A percentile compares a stretch with the other conserved stretches of the same genome.
phyloP scores from a whole-genome alignment of 257 asterid genomes.

The Solanum sitiens region DNA sequence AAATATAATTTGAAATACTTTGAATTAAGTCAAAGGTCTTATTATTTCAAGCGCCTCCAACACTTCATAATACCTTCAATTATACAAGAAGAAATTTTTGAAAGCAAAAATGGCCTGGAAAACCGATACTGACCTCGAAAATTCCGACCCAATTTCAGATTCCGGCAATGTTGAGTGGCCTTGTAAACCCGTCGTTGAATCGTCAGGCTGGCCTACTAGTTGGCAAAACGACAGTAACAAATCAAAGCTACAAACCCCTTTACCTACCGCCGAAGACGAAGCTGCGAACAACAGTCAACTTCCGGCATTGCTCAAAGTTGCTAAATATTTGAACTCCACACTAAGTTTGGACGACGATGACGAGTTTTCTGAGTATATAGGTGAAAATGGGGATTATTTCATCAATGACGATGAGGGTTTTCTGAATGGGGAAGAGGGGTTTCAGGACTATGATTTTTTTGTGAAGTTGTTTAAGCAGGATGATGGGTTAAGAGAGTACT shows the following conservation, averaged over 20 bases:
- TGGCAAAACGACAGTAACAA: slow-evolving; percentile 17
- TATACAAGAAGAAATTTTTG: slow-evolving; percentile 20
- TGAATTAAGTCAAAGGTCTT: neutral
- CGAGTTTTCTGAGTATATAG: slow-evolving; percentile 17
- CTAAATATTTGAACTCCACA: slow-evolving; percentile 14
- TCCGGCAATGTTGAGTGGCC: slow-evolving; percentile 47
- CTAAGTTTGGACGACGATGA: slow-evolving; percentile 10
- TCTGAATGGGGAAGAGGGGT: neutral
- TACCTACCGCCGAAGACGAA: slow-evolving; percentile 23
- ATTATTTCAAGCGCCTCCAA: slow-evolving; percentile 42
- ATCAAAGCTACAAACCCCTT: slow-evolving; percentile 4
- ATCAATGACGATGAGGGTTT: slow-evolving; percentile 19
- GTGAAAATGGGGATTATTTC: slow-evolving; percentile 33
- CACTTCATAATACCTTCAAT: neutral
- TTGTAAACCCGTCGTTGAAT: slow-evolving; percentile 17
- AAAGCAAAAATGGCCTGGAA: neutral
- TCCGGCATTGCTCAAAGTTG: slow-evolving; percentile 27
- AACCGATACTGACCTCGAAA: neutral
- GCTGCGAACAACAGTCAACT: slow-evolving; percentile 30
- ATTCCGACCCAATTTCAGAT: neutral
- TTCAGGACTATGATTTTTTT: slow-evolving; percentile 23
- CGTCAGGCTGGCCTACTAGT: slow-evolving; percentile 16
- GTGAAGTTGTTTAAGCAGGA: slow-evolving; percentile 41
- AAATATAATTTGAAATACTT: neutral
- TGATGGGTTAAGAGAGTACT: slow-evolving; percentile 31